Conservation (phyloP, 2,329 filamentous ascomycete species). For the Penicillium sp. region DNA sequence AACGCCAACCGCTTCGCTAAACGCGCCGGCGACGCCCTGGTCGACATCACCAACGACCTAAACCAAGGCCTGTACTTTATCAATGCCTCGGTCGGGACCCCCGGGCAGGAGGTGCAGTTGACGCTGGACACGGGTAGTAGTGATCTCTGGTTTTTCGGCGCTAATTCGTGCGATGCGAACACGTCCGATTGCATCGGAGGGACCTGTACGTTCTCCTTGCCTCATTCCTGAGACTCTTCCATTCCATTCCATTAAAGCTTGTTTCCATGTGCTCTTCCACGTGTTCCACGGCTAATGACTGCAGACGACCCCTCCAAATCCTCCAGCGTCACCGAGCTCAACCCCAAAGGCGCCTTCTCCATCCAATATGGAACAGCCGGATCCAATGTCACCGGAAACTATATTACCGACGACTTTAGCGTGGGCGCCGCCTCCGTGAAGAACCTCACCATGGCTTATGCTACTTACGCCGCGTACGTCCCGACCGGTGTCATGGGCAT, state of each 20-base stretch:
- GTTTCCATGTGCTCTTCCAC: background rate
- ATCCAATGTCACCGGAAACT: constrained; percentile 34
- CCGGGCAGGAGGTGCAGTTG: constrained; percentile 54
- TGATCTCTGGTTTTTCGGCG: constrained; percentile 54
- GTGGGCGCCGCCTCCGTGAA: constrained; percentile 31
- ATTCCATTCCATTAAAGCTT: no score
- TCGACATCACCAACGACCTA: constrained; percentile 8
- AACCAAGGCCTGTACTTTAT: constrained; percentile 53
- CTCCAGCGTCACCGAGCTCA: constrained; percentile 17
- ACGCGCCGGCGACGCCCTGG: constrained; percentile 5
- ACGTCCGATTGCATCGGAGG: constrained; percentile 12
- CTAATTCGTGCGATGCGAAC: constrained; percentile 6
- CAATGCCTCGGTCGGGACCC: constrained; percentile 61
- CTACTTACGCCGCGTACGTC: constrained; percentile 21
- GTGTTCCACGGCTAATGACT: constrained; percentile 9
- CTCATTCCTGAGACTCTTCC: background rate
- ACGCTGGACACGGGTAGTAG: constrained; percentile 67
- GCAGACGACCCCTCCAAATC: constrained; percentile 21
- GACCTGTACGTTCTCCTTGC: constrained; percentile 6
- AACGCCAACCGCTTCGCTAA: constrained; percentile 5
- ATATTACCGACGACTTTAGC: constrained; percentile 32
- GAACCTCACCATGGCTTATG: constrained; percentile 36
- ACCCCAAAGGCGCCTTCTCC: constrained; percentile 23
- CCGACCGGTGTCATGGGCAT: constrained; percentile 37
- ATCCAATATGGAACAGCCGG: constrained; percentile 37